Evolutionary conservation across 148 eudicot genomes (phyloP), one percentile per base, ranked within the genome.

Genomic region (Silene conica): DNA sequence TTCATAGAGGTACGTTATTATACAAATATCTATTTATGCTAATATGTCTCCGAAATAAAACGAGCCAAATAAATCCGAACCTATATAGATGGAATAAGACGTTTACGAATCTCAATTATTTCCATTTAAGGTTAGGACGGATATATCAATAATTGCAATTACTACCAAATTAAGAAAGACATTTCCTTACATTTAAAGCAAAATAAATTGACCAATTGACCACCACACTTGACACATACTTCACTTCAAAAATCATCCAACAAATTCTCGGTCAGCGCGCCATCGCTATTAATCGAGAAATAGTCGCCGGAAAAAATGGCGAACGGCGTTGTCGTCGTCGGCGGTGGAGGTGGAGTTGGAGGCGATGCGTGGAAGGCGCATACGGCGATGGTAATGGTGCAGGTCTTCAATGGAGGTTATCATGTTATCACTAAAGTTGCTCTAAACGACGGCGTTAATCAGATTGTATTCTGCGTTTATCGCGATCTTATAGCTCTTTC

Each of bases 351-450:
- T n/a, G n/a, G n/a, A n/a, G n/a, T n/a, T n/a, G n/a, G 59, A 52
- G 80, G 84, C n/a, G 91, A 91, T 0, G 79, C 66, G 6, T 74
- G 78, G 84, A 88, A 77, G 59, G 97, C 98, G 7, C 96, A 94
- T 19, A 73, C 67, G 11, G 93, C 88, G 18, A 75, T 91, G 92
- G 91, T 83, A 62, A 19, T 84, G 73, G 96, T 91, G 19, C 96
- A 91, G 86, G 60, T 89, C 12, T 79, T 82, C 54, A 58, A 77
- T 76, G 98, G 98, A 28, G 97, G 98, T 1, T 91, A 91, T 79
- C 98, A 89, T 75, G 97, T 94, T 60, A 86, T 91, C 72, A 87
- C 96, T 61, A 94, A 89, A 74, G 76, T 91, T 7, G 97, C 91
- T n/a, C 88, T 91, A 59, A 90, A 91, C 63, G 93, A 69, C 10